A percentile compares a stretch with the other conserved stretches of the same genome.
Conservation (phyloP, 2,329 filamentous ascomycete genomes). For the Diplocarpon rosae region DNA sequence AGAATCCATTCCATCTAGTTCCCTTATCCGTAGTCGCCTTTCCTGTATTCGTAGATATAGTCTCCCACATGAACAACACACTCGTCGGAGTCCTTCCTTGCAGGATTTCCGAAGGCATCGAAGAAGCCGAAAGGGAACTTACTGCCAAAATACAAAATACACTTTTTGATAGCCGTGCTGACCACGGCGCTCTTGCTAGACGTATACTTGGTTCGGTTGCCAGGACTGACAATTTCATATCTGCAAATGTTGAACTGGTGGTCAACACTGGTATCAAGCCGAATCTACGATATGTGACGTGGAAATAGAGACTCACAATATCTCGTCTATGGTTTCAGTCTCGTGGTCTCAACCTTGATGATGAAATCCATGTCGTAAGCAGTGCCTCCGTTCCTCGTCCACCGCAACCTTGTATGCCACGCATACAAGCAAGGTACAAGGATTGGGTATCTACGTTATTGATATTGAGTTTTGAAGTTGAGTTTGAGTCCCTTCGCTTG, state of each 20-base stretch:
- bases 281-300: not conserved
- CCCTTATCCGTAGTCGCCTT: slow-evolving; percentile 40
- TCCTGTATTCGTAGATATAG: slow-evolving; percentile 52
- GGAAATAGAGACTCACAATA: slow-evolving; percentile 34
- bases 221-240: slow-evolving; percentile 46
- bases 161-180: slow-evolving; percentile 44
- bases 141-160: slow-evolving; percentile 60
- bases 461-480: too few species aligned
- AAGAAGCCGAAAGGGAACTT: slow-evolving; percentile 54
- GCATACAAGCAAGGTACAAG: slow-evolving; percentile 39
- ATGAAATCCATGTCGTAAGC: slow-evolving; percentile 66
- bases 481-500: too few species aligned
- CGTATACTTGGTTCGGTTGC: slow-evolving; percentile 61
- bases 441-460: too few species aligned
- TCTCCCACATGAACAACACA: slow-evolving; percentile 50
- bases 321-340: slow-evolving; percentile 49
- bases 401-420: slow-evolving; percentile 51
- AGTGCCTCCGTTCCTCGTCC: slow-evolving; percentile 40
- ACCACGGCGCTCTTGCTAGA: slow-evolving; percentile 46
- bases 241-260: slow-evolving; percentile 61
- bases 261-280: slow-evolving; percentile 18
- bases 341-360: slow-evolving; percentile 50
- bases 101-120: slow-evolving; percentile 48
- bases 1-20: slow-evolving; percentile 40
- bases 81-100: slow-evolving; percentile 47